These are phyloP conservation scores for Cutaneotrichosporon cyanovorans DNA, from an alignment of 1,284 basidiomycete genomes.

Conservation along the genomic window DNA sequence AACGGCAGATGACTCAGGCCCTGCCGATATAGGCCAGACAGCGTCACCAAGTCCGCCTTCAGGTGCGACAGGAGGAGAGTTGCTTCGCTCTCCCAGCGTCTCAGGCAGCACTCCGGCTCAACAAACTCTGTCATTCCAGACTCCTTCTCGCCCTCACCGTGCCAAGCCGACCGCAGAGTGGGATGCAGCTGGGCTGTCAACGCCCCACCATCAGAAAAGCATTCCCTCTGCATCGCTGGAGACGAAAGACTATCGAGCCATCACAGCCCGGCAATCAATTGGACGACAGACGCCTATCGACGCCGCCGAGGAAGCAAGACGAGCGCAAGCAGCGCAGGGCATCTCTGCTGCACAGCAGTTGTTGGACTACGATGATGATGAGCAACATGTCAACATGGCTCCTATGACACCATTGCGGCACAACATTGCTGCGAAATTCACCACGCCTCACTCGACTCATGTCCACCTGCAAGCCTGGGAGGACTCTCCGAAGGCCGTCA, in stretches of 20 bases:
- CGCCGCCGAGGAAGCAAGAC: conserved; percentile 65
- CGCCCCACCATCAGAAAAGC: too few relatives aligned
- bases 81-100: too few relatives aligned
- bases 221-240: neutral
- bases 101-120: too few relatives aligned
- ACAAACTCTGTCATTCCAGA: too few relatives aligned
- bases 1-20: too few relatives aligned
- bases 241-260: neutral
- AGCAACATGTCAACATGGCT: conserved; percentile 1
- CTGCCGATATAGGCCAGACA: too few relatives aligned
- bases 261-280: neutral
- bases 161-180: too few relatives aligned
- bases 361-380: conserved; percentile 44
- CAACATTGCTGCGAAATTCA: neutral
- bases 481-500: conserved; percentile 30
- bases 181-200: too few relatives aligned
- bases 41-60: too few relatives aligned
- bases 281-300: neutral
- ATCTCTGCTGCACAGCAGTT: conserved; percentile 76
- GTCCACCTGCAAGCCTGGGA: conserved; percentile 24
- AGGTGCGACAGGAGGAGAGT: too few relatives aligned
- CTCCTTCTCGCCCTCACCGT: too few relatives aligned
- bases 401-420: conserved; percentile 21
- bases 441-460: neutral
- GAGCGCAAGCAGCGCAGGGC: conserved; percentile 76